Evolutionary conservation across 2,329 filamentous ascomycete genomes (phyloP), one percentile per base, ranked within the genome.

Genomic region (Penicillium sp.): DNA sequence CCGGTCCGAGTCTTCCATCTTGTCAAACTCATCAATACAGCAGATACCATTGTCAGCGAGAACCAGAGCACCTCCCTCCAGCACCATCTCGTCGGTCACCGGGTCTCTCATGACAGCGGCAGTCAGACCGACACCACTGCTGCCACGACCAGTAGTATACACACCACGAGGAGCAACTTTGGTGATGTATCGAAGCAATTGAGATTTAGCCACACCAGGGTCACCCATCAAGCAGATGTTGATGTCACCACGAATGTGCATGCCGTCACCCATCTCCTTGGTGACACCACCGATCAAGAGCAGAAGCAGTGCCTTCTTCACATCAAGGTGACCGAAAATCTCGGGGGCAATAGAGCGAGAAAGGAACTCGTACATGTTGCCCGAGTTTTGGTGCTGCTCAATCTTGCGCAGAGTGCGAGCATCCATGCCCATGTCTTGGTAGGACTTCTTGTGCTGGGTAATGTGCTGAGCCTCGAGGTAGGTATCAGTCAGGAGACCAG

Each of bases 211-310:
- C 71, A 99, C 94, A 90, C 94, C 94, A 72, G 94, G 94, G 70
- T 99, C 94, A 82, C 94, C 94, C 94, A 99, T 99, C 69, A 99
- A 79, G 74, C 94, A 97, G 60, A 99, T 88, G 77, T 99, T 99
- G 80, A 99, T 96, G 70, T 99, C 94, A 67, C 94, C 94, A 82
- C 94, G 91, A 72, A 99, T 99, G 68, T 92, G 89, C 94, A 99
- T 97, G 57, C 94, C 94, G 69, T 99, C 94, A 50, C 92, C 92
- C 84, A 97, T 95, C 69, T 94, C 88, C 76, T 99, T 99, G 4
- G 87, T 94, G 1, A 97, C 93, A 78, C 94, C 94, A 58, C 94
- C 94, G 62, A 99, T 96, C 31, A 99, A 85, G 27, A 97, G 86
- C 5, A 99, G 82, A n/a, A 99, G 83, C 12, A 99, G 84, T 1